Evolutionary conservation across 2,329 filamentous ascomycete species (phyloP).

Genomic region (Paracoccidioides lutzii): DNA sequence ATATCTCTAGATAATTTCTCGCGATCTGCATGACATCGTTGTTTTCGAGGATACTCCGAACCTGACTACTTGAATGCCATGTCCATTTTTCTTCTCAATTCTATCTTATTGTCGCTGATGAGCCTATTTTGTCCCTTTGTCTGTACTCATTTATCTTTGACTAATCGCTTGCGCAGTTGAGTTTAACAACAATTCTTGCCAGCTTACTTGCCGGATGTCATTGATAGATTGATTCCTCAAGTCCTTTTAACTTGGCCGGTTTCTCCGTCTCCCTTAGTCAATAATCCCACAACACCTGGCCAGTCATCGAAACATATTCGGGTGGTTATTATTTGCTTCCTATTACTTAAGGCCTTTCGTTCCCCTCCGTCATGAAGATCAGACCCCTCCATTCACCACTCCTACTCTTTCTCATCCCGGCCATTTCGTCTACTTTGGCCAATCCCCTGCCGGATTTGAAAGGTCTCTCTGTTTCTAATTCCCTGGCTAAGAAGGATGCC

Average conservation of each 20-base stretch:
- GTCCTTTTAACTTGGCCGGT: neutral
- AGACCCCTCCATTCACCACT: constrained; percentile 8
- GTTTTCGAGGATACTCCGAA: too few relatives aligned
- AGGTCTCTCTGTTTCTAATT: neutral
- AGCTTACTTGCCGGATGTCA: neutral
- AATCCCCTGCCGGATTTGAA: constrained; percentile 2
- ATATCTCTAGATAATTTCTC: too few relatives aligned
- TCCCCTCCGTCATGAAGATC: constrained; percentile 8
- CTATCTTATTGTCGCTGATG: neutral
- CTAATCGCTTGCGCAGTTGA: neutral
- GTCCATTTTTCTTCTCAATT: neutral
- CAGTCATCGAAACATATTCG: neutral
- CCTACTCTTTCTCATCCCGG: constrained; percentile 8
- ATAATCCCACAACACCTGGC: neutral
- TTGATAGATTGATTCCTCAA: neutral
- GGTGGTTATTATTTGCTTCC: neutral
- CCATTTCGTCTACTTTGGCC: constrained; percentile 8
- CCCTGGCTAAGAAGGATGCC: neutral
- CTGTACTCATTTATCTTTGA: neutral
- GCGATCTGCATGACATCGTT: too few relatives aligned
- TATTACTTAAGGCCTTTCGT: neutral
- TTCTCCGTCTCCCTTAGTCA: neutral
- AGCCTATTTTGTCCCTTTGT: neutral
- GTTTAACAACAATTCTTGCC: neutral
- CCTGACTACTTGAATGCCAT: neutral